Conservation (phyloP, 305 asterid genomes). For the Fraxinus xanthoxyloides region DNA sequence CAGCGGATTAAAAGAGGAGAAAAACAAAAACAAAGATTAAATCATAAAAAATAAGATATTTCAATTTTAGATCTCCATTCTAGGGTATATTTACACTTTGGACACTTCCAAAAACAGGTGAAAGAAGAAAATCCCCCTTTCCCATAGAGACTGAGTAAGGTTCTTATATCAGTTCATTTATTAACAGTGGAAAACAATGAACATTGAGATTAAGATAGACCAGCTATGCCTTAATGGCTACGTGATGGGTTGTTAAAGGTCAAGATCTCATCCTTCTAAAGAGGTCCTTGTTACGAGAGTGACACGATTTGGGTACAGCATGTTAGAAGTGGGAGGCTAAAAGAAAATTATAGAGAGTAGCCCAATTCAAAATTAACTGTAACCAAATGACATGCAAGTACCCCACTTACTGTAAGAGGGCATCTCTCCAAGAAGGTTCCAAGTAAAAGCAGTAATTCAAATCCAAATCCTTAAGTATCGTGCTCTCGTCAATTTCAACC, state of each 20-base stretch:
- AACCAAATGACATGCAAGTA: background rate
- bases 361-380: background rate
- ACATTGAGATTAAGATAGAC: background rate
- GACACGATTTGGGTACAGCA: background rate
- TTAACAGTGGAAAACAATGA: background rate
- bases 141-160: background rate
- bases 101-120: background rate
- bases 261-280: background rate
- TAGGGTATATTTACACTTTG: background rate
- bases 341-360: background rate
- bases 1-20: background rate
- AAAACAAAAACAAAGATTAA: background rate
- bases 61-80: background rate
- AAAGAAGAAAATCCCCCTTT: background rate
- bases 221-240: background rate
- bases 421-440: conserved; percentile 84
- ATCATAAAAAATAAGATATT: background rate
- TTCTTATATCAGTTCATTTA: background rate
- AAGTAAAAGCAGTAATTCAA: conserved; percentile 88
- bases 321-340: background rate
- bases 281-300: background rate
- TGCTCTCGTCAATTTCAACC: conserved; percentile 82
- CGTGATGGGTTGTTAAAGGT: background rate
- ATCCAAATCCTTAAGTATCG: conserved; percentile 94
- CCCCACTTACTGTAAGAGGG: conserved; percentile 62